phyloP scores from a whole-genome alignment of 371 early-diverging fungal genomes.

The Actinomucor elegans region DNA sequence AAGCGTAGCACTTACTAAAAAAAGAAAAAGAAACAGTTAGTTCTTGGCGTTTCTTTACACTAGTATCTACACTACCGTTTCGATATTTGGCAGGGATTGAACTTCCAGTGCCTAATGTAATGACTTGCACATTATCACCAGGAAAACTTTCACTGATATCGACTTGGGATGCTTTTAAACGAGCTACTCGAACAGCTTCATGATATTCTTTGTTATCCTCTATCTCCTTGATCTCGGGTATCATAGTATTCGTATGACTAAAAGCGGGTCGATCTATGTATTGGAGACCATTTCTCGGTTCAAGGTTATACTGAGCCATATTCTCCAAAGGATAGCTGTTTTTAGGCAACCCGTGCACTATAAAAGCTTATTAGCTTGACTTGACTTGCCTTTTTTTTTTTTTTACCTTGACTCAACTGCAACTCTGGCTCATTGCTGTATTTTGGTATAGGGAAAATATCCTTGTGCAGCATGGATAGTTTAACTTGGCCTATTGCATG shows the following conservation, averaged over 20 bases:
- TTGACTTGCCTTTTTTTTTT: neutral
- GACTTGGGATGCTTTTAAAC: constrained; percentile 30
- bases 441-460: constrained; percentile 67
- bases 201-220: constrained; percentile 24
- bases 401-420: neutral
- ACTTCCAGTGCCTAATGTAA: constrained; percentile 96
- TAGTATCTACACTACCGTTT: constrained; percentile 70
- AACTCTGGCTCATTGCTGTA: constrained; percentile 46
- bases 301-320: constrained; percentile 30
- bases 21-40: no score
- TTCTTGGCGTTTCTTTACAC: no score
- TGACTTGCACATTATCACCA: constrained; percentile 55
- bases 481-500: constrained; percentile 59
- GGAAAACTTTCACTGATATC: constrained; percentile 28
- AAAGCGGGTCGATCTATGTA: constrained; percentile 15
- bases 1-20: constrained; percentile 81
- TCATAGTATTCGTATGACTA: constrained; percentile 19
- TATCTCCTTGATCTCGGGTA: constrained; percentile 22
- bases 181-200: constrained; percentile 31
- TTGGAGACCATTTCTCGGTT: constrained; percentile 24
- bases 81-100: constrained; percentile 95
- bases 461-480: constrained; percentile 56
- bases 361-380: neutral
- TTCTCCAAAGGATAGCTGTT: constrained; percentile 26
- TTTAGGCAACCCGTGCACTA: constrained; percentile 26